phyloP scores from a whole-genome alignment of 305 asterid genomes.

The Fraxinus nigra region DNA sequence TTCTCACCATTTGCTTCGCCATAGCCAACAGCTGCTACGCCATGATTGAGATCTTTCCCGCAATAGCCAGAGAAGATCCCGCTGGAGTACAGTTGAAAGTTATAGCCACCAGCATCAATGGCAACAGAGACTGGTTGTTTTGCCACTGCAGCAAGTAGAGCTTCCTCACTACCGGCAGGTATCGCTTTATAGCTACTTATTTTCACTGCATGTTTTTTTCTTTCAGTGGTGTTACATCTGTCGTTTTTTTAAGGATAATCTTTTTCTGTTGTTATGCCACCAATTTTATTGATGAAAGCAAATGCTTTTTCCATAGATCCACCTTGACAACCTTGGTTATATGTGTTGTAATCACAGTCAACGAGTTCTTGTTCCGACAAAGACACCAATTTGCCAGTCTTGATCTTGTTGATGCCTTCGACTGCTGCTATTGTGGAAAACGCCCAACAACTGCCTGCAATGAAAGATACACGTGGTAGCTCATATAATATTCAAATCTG shows the following conservation, averaged over 20 bases:
- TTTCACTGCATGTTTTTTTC: slow-evolving; percentile 31
- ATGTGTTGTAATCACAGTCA: slow-evolving; percentile 33
- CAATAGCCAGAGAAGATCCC: slow-evolving; percentile 57
- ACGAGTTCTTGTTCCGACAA: slow-evolving; percentile 48
- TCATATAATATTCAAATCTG: not conserved
- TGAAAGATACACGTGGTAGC: not conserved
- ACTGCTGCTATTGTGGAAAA: slow-evolving; percentile 49
- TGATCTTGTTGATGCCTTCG: slow-evolving; percentile 49
- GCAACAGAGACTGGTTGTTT: slow-evolving; percentile 67
- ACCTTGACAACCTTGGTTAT: slow-evolving; percentile 44
- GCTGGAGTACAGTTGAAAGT: slow-evolving; percentile 49
- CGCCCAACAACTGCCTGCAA: slow-evolving; percentile 61
- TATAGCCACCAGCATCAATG: slow-evolving; percentile 50
- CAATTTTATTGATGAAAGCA: slow-evolving; percentile 45
- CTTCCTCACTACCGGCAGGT: slow-evolving; percentile 35
- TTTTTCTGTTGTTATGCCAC: slow-evolving; percentile 50
- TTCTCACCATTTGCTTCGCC: slow-evolving; percentile 35
- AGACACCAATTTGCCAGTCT: slow-evolving; percentile 38
- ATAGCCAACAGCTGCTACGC: slow-evolving; percentile 55
- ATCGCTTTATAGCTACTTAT: slow-evolving; percentile 47
- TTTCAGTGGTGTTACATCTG: slow-evolving; percentile 29
- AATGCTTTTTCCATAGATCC: slow-evolving; percentile 61
- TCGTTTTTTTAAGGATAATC: slow-evolving; percentile 49
- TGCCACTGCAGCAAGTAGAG: slow-evolving; percentile 49
- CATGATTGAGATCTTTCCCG: slow-evolving; percentile 45